Conservation (phyloP, 2,329 filamentous ascomycete genomes). For the Penicillium sumatraense region DNA sequence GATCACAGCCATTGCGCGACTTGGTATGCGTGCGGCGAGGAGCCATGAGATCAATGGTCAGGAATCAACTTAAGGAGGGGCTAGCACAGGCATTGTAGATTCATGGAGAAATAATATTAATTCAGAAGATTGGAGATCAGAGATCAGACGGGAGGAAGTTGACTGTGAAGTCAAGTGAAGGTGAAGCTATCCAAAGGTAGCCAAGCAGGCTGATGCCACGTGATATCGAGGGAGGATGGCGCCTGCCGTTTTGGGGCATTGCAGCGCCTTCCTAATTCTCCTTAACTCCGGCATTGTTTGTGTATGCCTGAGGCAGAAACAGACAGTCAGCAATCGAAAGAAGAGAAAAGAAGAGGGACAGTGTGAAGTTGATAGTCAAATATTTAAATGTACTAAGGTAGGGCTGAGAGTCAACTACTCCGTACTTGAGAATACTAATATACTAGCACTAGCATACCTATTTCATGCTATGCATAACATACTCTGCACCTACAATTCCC, state of each 20-base stretch:
- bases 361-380: no score
- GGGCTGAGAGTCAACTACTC: no score
- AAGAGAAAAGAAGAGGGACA: no score
- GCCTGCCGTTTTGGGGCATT: background rate
- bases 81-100: background rate
- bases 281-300: background rate
- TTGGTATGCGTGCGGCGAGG: conserved; percentile 48
- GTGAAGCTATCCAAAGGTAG: background rate
- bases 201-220: background rate
- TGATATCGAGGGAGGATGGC: background rate
- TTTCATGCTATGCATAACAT: no score
- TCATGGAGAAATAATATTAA: background rate
- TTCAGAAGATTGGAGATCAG: background rate
- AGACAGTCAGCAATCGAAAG: no score
- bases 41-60: conserved; percentile 32
- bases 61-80: background rate
- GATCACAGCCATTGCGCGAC: conserved; percentile 47
- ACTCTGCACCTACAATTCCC: conserved; percentile 3
- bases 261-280: background rate
- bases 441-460: no score
- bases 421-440: no score
- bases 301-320: no score
- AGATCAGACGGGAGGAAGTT: conserved; percentile 10
- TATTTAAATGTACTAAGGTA: no score
- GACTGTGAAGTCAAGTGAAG: background rate